Evolutionary conservation across 78 protist species (phyloP).

Genomic region (Dictyostelium discoideum): DNA sequence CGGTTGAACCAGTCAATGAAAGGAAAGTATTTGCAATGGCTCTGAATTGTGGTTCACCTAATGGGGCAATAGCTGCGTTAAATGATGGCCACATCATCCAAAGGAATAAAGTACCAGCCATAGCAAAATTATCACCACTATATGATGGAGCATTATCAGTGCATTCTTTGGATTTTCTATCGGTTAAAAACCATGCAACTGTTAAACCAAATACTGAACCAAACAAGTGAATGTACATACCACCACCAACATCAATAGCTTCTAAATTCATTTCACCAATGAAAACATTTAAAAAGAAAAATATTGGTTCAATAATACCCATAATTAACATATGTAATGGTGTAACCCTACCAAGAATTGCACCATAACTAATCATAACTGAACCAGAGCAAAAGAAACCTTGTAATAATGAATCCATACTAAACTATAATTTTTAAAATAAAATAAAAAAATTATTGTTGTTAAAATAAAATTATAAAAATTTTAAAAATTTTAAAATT

Average conservation of each 20-base stretch:
- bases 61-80: slow-evolving; percentile 91
- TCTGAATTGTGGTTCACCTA: slow-evolving; percentile 57
- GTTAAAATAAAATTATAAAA: neutral
- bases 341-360: slow-evolving; percentile 91
- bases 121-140: slow-evolving; percentile 87
- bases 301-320: slow-evolving; percentile 85
- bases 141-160: slow-evolving; percentile 52
- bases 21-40: slow-evolving; percentile 77
- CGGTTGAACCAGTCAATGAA: slow-evolving; percentile 27
- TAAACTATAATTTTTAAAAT: neutral
- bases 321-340: slow-evolving; percentile 88
- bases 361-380: slow-evolving; percentile 95
- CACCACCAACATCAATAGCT: slow-evolving; percentile 94
- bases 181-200: slow-evolving; percentile 59
- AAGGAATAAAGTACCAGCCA: slow-evolving; percentile 90
- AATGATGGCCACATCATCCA: slow-evolving; percentile 96
- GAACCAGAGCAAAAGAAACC: slow-evolving; percentile 90
- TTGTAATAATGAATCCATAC: slow-evolving; percentile 44
- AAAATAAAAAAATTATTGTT: too few relatives aligned
- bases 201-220: slow-evolving; percentile 96
- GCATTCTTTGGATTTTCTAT: neutral
- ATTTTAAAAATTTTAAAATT: neutral
- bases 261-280: slow-evolving; percentile 55
- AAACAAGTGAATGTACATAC: slow-evolving; percentile 93
- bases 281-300: slow-evolving; percentile 83